Evolutionary conservation across 345 rosid species (phyloP), one percentile per base, ranked within the genome.

Genomic region (Pugionium dolabratum): DNA sequence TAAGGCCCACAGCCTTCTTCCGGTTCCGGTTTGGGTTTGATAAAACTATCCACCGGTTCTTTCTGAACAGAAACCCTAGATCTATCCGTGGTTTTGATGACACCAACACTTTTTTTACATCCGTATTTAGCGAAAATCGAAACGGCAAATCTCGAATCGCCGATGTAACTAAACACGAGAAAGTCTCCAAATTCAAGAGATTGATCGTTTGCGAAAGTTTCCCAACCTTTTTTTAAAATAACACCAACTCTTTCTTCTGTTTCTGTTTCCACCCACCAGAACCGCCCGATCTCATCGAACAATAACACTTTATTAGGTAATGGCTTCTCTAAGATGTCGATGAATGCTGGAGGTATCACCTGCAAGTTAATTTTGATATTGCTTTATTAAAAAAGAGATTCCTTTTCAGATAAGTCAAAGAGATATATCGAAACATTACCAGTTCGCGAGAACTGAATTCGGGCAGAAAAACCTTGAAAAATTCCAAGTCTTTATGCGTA

Each of bases 391-490:
- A 18, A 18, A 18, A 18, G 18, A 18, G 18, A 18, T 18, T 18
- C 18, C 18, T 18, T 18, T 18, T 18, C 18, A 18, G 18, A 18
- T 18, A 18, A 18, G 18, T 18, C 18, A 18, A 18, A 44, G 40
- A 37, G 59, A 52, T 31, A 41, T 31, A 64, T 7, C 54, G 49
- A 72, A 43, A 44, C 37, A 32, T 39, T 54, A 73, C 77, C 30
- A 73, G 53, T 60, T 73, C 63, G 7, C 2, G 56, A 27, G 73
- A 46, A 9, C 73, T 47, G 5, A 66, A 67, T 5, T 66, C 58
- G 10, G 77, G 77, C 37, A 73, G 77, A 67, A 44, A 66, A 26
- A 73, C 77, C 58, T 73, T 73, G 63, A 73, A 67, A 60, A 66
- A 73, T 1, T 73, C 43, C 2, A 65, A 34, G 66, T 28, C 42